Base-by-base conservation (phyloP, 306 rosid genomes). In the Sechiopsis laciniata region DNA sequence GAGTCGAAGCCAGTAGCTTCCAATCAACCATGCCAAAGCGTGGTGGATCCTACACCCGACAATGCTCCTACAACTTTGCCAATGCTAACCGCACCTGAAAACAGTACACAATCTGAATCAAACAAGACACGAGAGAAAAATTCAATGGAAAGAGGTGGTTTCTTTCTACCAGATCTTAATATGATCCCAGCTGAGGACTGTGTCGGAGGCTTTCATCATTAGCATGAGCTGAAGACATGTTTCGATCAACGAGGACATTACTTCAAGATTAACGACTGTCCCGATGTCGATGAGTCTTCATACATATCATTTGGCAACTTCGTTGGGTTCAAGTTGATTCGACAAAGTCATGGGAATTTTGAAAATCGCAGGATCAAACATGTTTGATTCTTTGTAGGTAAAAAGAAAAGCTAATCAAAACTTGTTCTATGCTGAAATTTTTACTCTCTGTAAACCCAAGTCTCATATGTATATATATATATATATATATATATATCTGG, bases 151-250 rank as follows among this genome's bases (percentile, higher is more conserved):
- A 16, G 24, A 4, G 71, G 51, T 24, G 72, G 29, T 3, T 75
- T 75, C 72, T 75, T 75, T 50, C 13, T 75, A 63, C 78, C 78
- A 5, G 78, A 75, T 75, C 78, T 75, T 13, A 75, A 75, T 13
- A 75, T 75, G 78, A 75, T 75, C 26, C 78, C 78, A 12, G 67
- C 78, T 61, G 78, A 75, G 53, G 76, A 73, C 54, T 56, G 55
- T 55, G 37, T 73, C 15, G 32, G 55, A 73, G 20, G 5, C 21
- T 73, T 21, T 8, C 57, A 10, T 24, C 2, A 3, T 11, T 11
- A 58, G 62, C 71, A 8, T 17, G 71, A 65, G 29, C 71, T 19
- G 37, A 45, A 67, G 20, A 48, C 57, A 24, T 24, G 59, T 50
- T 70, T 51, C 6, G 15, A 57, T 69, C 45, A 2, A 51, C 58